Conservation (phyloP, 192 early-diverging fungal species). For the Endogone sp. region DNA sequence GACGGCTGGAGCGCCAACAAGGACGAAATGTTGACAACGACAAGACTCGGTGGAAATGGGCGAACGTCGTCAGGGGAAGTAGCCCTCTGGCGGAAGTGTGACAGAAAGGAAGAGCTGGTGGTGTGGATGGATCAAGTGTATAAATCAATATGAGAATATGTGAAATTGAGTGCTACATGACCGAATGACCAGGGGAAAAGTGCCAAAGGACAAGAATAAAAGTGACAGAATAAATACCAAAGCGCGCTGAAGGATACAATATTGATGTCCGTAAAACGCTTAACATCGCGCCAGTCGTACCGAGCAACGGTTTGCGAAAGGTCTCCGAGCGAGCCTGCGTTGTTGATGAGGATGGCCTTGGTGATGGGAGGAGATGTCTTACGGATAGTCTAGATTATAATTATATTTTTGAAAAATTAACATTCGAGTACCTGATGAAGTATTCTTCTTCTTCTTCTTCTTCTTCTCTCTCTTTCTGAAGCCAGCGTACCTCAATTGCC, state of each 20-base stretch:
- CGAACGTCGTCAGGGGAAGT: background rate
- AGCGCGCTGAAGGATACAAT: constrained; percentile 53
- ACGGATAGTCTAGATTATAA: background rate
- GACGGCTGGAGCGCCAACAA: constrained; percentile 69
- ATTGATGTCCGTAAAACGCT: constrained; percentile 52
- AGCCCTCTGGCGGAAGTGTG: constrained; percentile 16
- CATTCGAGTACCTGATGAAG: background rate
- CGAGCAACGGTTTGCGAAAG: constrained; percentile 55
- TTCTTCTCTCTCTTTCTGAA: constrained; percentile 11
- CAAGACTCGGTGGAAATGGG: constrained; percentile 12
- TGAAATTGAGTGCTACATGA: no score
- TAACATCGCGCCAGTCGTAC: constrained; percentile 41
- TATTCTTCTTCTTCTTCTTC: background rate
- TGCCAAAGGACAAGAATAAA: background rate
- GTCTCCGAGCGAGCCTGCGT: constrained; percentile 71
- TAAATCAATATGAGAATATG: background rate
- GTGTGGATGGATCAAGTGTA: no score
- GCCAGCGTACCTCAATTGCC: constrained; percentile 5
- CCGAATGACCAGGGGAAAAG: background rate
- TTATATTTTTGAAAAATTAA: background rate
- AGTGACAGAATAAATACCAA: background rate
- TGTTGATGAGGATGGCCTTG: constrained; percentile 61
- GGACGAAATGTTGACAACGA: constrained; percentile 78
- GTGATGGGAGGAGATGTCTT: constrained; percentile 5
- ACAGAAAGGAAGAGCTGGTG: constrained; percentile 36